Evolutionary conservation across 1,139 yeast species (phyloP), one percentile per base, ranked within the genome.

Genomic region (Diutina ranongensis): DNA sequence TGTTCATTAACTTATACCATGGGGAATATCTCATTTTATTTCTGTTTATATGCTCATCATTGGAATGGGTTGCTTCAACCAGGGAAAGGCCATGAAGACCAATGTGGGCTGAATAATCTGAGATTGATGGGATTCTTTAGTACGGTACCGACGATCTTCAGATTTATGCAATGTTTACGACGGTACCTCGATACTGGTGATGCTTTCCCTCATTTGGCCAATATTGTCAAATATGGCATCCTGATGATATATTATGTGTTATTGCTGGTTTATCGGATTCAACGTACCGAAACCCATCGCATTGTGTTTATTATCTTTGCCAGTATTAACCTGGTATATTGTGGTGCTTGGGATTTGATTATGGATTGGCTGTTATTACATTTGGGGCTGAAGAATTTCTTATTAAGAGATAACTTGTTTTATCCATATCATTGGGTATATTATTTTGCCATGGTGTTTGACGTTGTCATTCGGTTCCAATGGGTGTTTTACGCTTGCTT

Each of bases 281-380:
- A 79, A 38, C 65, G 70, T 13, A 54, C 65, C 0, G 49, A 57
- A 1, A 55, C 59, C 13, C 67, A 75, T 51, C 68, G 82, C 49
- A 74, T 76, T 0, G 68, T 75, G 1, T 84, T 87, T 55, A 84
- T 92, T 27, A 62, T 78, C 1, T 75, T 88, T 65, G 97, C 95
- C 0, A 59, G 74, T 1, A 52, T 85, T 40, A 89, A 92, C 59
- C 80, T 97, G 0, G 48, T 82, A 1, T 77, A 75, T 56, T 72
- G 88, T 27, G 63, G 85, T 0, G 54, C 80, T 12, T 92, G 98
- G 98, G 98, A 92, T 63, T 64, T 94, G 10, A 68, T 87, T 34
- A 87, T 92, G 95, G 98, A 92, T 67, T 94, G 95, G 89, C 88
- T 97, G 1, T 67, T 92, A 54, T 67, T 84, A 49, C 96, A 88